Conservation (phyloP, 2,329 filamentous ascomycete species). For the Aureobasidium namibiae region DNA sequence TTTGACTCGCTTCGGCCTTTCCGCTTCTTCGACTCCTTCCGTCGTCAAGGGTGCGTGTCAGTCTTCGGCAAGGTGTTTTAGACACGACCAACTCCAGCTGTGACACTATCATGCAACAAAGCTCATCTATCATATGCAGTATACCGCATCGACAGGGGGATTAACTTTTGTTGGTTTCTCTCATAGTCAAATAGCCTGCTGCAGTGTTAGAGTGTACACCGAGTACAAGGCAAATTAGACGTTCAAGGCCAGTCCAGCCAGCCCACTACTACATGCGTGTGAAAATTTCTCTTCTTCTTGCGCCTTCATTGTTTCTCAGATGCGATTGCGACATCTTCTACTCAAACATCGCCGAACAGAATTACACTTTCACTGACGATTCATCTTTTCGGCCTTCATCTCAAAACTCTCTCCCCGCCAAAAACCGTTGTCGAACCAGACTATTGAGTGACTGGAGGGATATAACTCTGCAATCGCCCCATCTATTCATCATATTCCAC, state of each 20-base stretch:
- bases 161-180: background rate
- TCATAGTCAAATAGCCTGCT: background rate
- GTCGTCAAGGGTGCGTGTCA: background rate
- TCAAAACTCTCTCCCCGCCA: background rate
- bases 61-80: background rate
- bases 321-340: background rate
- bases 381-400: background rate
- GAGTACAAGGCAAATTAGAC: background rate
- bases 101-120: background rate
- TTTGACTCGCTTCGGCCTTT: background rate
- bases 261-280: background rate
- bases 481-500: background rate
- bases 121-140: background rate
- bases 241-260: background rate
- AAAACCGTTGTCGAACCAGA: slow-evolving; percentile 3
- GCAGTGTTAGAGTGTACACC: background rate
- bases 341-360: background rate
- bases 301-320: background rate
- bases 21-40: background rate
- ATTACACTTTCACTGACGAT: background rate
- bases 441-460: background rate
- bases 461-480: background rate
- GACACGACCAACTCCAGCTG: background rate
- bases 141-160: background rate
- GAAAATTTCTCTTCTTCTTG: background rate